Evolutionary conservation across 2,329 filamentous ascomycete species (phyloP).

Genomic region (Penicillium sp.): DNA sequence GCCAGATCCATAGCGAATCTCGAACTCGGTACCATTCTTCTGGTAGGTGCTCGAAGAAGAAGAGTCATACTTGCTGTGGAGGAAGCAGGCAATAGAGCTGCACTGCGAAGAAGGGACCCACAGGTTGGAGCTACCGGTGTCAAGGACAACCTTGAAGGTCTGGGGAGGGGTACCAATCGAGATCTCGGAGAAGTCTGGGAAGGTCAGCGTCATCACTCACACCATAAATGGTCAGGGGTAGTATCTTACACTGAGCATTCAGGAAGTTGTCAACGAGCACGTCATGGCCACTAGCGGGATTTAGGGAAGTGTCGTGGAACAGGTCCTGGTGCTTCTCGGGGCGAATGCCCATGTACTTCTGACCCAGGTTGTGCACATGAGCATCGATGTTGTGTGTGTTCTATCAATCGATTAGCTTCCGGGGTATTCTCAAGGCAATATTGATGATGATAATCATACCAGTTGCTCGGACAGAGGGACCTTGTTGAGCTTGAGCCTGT

Average conservation of each 20-base stretch:
- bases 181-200: constrained; percentile 94
- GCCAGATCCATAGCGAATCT: constrained; percentile 94
- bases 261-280: constrained; percentile 96
- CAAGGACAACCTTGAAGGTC: constrained; percentile 95
- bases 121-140: constrained; percentile 97
- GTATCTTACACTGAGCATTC: constrained; percentile 88
- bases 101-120: constrained; percentile 94
- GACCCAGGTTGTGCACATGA: constrained; percentile 78
- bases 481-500: constrained; percentile 99
- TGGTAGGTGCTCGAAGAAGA: constrained; percentile 85
- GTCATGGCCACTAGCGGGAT: constrained; percentile 67
- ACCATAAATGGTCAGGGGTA: background rate
- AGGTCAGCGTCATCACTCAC: constrained; percentile 10
- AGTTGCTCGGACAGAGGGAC: constrained; percentile 88
- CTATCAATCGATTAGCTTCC: constrained; percentile 46
- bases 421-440: constrained; percentile 1
- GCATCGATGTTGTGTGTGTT: constrained; percentile 74
- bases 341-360: constrained; percentile 92
- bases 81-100: constrained; percentile 94
- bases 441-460: constrained; percentile 65
- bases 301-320: constrained; percentile 72
- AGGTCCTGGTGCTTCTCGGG: constrained; percentile 70
- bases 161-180: constrained; percentile 88
- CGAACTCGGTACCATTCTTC: constrained; percentile 88
- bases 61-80: constrained; percentile 96